Evolutionary conservation across 352 stramenopile species (phyloP).

Genomic region (Hyphochytrium catenoides): DNA sequence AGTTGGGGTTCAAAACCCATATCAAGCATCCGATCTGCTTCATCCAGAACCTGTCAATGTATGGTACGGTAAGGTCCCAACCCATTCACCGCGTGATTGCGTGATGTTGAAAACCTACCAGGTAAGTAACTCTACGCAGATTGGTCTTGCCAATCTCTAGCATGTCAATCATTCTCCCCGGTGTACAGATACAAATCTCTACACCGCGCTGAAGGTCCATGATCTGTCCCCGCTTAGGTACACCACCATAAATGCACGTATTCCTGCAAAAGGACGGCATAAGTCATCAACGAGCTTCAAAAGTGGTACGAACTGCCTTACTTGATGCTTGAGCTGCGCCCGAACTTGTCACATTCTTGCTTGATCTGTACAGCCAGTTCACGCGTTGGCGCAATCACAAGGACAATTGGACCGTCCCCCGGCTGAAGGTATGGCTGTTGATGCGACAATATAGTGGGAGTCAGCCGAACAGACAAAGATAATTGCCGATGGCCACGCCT

Average conservation of each 20-base stretch:
- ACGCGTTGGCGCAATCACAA: slow-evolving; percentile 92
- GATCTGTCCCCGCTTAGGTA: slow-evolving; percentile 79
- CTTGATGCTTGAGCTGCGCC: slow-evolving; percentile 89
- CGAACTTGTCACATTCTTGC: slow-evolving; percentile 97
- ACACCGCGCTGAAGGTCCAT: slow-evolving; percentile 46
- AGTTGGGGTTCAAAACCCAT: slow-evolving; percentile 86
- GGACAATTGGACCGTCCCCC: slow-evolving; percentile 94
- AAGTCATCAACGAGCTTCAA: no score
- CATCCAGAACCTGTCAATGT: no score
- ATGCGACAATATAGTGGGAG: slow-evolving; percentile 14
- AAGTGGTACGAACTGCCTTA: no score
- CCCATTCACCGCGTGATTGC: no score
- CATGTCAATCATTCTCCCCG: slow-evolving; percentile 93
- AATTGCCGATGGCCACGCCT: no score
- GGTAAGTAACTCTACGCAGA: slow-evolving; percentile 88
- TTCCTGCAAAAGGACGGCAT: no score
- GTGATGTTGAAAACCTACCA: no score
- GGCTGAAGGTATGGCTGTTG: slow-evolving; percentile 73
- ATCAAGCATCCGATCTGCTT: slow-evolving; percentile 89
- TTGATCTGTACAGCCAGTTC: slow-evolving; percentile 98
- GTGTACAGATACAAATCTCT: slow-evolving; percentile 70
- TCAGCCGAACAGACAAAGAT: slow-evolving; percentile 8
- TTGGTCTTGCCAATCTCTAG: slow-evolving; percentile 86
- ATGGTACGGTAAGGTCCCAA: no score
- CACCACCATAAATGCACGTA: slow-evolving; percentile 95